These are phyloP conservation scores for Lichtheimia corymbifera DNA, from an alignment of 371 early-diverging fungal species.

Conservation along the genomic window DNA sequence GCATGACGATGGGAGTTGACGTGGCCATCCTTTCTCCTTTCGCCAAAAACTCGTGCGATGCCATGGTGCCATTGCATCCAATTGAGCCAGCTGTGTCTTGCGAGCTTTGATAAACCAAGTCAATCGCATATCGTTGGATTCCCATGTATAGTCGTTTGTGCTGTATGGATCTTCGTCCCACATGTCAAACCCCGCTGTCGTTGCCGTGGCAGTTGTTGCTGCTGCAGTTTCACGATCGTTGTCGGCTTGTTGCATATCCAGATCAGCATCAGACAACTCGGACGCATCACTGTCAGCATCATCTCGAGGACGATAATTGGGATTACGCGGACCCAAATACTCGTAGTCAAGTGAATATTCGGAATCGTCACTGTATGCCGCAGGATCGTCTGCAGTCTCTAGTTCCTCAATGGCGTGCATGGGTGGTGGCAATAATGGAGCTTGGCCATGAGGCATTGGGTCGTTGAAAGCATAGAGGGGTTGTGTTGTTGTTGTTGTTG, in stretches of 20 bases:
- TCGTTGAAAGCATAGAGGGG: neutral
- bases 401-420: neutral
- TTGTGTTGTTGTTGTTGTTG: neutral
- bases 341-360: conserved; percentile 52
- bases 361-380: conserved; percentile 24
- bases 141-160: conserved; percentile 55
- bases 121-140: conserved; percentile 50
- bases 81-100: conserved; percentile 16
- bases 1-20: conserved; percentile 48
- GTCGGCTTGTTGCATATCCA: no score
- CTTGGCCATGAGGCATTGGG: neutral
- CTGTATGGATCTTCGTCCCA: conserved; percentile 56
- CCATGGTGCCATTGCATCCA: conserved; percentile 24
- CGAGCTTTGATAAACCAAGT: conserved; percentile 34
- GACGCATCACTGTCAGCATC: conserved; percentile 47
- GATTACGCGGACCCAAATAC: conserved; percentile 43
- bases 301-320: conserved; percentile 35
- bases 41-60: conserved; percentile 31
- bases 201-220: neutral
- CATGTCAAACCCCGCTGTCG: conserved; percentile 43
- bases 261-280: conserved; percentile 30
- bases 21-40: conserved; percentile 50
- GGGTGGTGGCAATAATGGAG: neutral
- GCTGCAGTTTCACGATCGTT: neutral
- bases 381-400: conserved; percentile 3